Evolutionary conservation across 2,329 filamentous ascomycete species (phyloP).

Genomic region (Talaromyces sp.): DNA sequence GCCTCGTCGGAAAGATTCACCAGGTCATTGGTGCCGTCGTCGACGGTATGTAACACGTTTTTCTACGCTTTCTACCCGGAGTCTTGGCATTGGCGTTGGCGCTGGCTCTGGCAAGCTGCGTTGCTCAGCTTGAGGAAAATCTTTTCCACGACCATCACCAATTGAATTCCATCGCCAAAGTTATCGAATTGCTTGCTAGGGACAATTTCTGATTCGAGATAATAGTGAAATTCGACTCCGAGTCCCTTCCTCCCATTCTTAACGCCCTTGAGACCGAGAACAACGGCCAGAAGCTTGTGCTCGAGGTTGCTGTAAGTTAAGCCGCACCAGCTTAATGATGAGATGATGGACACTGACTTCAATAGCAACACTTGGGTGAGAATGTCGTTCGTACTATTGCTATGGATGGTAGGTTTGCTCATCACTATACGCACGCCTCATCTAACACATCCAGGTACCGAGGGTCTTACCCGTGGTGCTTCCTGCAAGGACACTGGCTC

Average conservation of each 20-base stretch:
- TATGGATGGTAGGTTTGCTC: conserved; percentile 81
- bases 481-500: conserved; percentile 82
- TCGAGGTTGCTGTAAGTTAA: conserved; percentile 86
- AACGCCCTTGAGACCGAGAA: conserved; percentile 93
- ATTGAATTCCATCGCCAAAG: conserved; percentile 33
- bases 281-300: conserved; percentile 87
- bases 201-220: not conserved
- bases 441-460: conserved; percentile 66
- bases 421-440: not conserved
- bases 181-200: not conserved
- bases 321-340: not conserved
- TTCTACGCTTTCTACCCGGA: conserved; percentile 16
- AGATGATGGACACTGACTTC: not conserved
- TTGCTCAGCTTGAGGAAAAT: conserved; percentile 35
- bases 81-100: conserved; percentile 18
- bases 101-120: conserved; percentile 21
- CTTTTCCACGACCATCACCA: conserved; percentile 34
- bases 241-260: conserved; percentile 93
- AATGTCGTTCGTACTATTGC: conserved; percentile 99
- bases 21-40: conserved; percentile 98
- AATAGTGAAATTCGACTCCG: conserved; percentile 91
- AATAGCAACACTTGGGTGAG: conserved; percentile 97
- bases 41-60: conserved; percentile 68
- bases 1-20: conserved; percentile 62
- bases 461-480: conserved; percentile 95